These are phyloP conservation scores for Apostasia ramifera DNA, from an alignment of 106 monocot genomes.

Conservation along the genomic window DNA sequence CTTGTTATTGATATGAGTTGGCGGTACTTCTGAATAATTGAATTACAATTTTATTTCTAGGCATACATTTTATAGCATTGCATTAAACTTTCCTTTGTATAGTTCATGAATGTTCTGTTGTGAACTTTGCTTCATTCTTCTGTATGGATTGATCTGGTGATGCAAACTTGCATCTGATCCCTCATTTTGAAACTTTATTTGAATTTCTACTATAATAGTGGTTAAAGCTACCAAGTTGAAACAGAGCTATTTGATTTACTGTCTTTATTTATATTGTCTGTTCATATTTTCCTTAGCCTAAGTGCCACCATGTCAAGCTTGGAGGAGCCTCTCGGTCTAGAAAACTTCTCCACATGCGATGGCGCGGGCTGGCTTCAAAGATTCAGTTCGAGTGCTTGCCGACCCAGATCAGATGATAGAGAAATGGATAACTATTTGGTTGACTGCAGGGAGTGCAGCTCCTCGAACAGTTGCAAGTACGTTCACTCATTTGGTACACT, in stretches of 20 bases:
- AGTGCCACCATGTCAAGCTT: constrained; percentile 58
- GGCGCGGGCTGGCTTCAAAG: constrained; percentile 30
- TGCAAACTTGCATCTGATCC: too few relatives aligned
- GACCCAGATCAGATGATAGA: constrained; percentile 38
- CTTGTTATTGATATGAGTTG: too few relatives aligned
- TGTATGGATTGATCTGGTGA: background rate
- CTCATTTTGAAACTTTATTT: background rate
- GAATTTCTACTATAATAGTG: background rate
- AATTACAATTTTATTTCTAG: background rate
- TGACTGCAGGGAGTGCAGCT: constrained; percentile 63
- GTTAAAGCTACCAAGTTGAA: too few relatives aligned
- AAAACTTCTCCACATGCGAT: constrained; percentile 40
- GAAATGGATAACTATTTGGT: constrained; percentile 38
- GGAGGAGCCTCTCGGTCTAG: constrained; percentile 60
- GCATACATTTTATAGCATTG: background rate
- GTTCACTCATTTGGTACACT: background rate
- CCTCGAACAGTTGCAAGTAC: constrained; percentile 71
- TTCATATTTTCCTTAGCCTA: background rate
- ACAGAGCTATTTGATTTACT: too few relatives aligned
- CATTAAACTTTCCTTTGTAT: background rate
- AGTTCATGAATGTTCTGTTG: background rate
- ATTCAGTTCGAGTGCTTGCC: constrained; percentile 38
- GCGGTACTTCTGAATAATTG: background rate
- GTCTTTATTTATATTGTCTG: too few relatives aligned
- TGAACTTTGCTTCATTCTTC: background rate